Evolutionary conservation across 176 grass and related monocot species (phyloP).

Genomic region (Oropetium thomaeum): DNA sequence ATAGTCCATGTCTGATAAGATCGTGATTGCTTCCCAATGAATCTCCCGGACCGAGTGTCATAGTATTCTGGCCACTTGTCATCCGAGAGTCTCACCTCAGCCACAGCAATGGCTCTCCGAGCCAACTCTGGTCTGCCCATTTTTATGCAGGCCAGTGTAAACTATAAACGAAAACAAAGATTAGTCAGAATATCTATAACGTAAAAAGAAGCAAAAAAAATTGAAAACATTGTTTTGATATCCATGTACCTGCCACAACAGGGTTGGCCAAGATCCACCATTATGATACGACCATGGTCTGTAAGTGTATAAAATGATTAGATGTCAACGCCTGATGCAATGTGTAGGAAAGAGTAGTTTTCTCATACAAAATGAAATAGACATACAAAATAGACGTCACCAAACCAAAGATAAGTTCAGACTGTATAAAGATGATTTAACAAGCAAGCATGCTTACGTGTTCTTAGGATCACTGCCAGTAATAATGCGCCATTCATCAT

Average conservation of each 20-base stretch:
- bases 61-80: conserved; percentile 99
- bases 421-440: conserved; percentile 3
- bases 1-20: conserved; percentile 98
- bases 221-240: neutral
- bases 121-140: conserved; percentile 90
- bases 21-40: conserved; percentile 90
- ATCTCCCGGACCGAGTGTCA: conserved; percentile 76
- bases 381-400: neutral
- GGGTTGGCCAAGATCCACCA: conserved; percentile 98
- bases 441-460: conserved; percentile 45
- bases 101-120: conserved; percentile 65
- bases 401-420: neutral
- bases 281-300: conserved; percentile 99
- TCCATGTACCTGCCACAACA: conserved; percentile 85
- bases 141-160: conserved; percentile 96
- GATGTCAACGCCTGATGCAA: conserved; percentile 18
- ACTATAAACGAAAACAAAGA: conserved; percentile 48
- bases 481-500: conserved; percentile 84
- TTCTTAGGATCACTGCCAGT: conserved; percentile 92
- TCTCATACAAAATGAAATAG: conserved; percentile 1
- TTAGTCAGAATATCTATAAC: conserved; percentile 6
- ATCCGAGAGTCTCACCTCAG: conserved; percentile 69
- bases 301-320: conserved; percentile 40
- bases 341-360: conserved; percentile 5
- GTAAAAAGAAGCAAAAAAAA: neutral